phyloP scores from a whole-genome alignment of 2,329 filamentous ascomycete genomes.

The Hyphodiscus sp. region DNA sequence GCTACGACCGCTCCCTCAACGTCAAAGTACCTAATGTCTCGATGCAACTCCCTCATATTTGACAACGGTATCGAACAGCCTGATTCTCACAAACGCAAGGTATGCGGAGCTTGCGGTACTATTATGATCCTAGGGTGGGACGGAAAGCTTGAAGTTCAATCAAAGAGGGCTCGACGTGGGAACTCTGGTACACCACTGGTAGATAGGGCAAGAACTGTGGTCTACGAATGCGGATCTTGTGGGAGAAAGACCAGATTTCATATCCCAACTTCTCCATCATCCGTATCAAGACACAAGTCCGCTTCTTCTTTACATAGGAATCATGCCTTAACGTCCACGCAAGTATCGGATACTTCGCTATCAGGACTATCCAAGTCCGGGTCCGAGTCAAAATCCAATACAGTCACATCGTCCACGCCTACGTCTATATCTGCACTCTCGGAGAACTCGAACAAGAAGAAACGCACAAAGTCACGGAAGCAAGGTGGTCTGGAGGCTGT shows the following conservation, averaged over 20 bases:
- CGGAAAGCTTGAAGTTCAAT: slow-evolving; percentile 14
- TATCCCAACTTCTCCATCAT: not conserved
- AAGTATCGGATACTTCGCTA: not conserved
- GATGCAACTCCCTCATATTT: slow-evolving; percentile 43
- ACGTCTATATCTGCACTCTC: slow-evolving; percentile 29
- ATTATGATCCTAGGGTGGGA: slow-evolving; percentile 47
- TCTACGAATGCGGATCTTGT: slow-evolving; percentile 27
- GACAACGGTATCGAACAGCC: slow-evolving; percentile 38
- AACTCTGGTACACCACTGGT: not conserved
- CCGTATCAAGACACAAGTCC: slow-evolving; percentile 1
- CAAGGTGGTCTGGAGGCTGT: slow-evolving; percentile 56
- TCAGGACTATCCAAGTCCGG: not conserved
- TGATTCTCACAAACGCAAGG: slow-evolving; percentile 46
- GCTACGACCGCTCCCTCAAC: slow-evolving; percentile 45
- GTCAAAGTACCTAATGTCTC: slow-evolving; percentile 53
- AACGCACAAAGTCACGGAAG: slow-evolving; percentile 58
- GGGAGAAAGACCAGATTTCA: slow-evolving; percentile 19
- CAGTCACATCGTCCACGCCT: slow-evolving; percentile 3
- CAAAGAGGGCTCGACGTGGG: not conserved
- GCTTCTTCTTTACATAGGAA: not conserved
- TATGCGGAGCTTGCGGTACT: slow-evolving; percentile 54
- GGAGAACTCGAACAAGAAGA: slow-evolving; percentile 55
- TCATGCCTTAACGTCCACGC: not conserved
- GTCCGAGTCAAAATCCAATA: too few relatives aligned
- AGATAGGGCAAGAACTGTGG: slow-evolving; percentile 11